Base-by-base conservation (phyloP, 2,329 filamentous ascomycete genomes). In the Byssochlamys sp. region DNA sequence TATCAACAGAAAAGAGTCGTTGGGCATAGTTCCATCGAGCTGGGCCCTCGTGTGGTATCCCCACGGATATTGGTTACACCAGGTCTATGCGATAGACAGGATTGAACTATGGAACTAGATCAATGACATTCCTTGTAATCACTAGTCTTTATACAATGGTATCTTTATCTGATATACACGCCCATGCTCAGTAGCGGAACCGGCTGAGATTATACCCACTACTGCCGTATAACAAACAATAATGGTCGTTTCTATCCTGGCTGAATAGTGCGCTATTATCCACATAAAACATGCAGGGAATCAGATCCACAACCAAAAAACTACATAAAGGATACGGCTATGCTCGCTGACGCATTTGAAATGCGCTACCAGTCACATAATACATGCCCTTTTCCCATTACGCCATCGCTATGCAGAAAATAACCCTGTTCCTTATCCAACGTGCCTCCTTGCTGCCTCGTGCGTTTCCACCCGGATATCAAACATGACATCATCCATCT, bases 401-500 rank as follows among this genome's bases (percentile, higher is more conserved):
- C 51, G 55, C 55, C 55, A 19, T 57, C 29, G 49, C 55, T 52
- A 57, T 57, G 55, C 55, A 56, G 24, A 24, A 53, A 35, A 54
- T 33, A 54, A 54, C 28, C 14, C 3, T 19, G n/a, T 45, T 45
- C 39, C 39, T 45, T 45, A 19, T 24, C 39, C n/a, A 45, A n/a
- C 24, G 60, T 71, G 63, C 60, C 87, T 80, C 65, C 77, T 77
- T 65, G 85, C 85, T 14, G 89, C 89, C 57, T 86, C 83, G 69
- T 88, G 88, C 55, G 91, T 79, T 69, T 88, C 84, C 61, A 82
- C 80, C 70, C 88, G 86, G 62, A 92, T 83, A 69, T 92, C 87
- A 76, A 91, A 89, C 68, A 94, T 79, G 65, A 90, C 75, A 67
- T 91, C 87, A 67, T 94, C 89, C 62, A 94, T 80, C 68, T 86